phyloP scores from a whole-genome alignment of 2,329 filamentous ascomycete genomes.

The Alternaria arbusti region DNA sequence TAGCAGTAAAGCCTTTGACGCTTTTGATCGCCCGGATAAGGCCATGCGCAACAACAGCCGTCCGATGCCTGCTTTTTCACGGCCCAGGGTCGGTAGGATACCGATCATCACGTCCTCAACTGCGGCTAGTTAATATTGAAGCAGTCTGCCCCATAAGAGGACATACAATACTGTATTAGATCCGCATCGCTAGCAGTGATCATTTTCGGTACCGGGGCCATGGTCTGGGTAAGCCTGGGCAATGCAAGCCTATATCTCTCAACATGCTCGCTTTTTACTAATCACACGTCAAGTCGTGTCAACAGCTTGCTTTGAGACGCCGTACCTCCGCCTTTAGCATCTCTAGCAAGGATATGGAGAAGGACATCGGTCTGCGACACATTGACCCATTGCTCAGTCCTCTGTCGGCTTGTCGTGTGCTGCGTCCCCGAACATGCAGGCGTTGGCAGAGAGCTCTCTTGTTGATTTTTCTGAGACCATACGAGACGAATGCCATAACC shows the following conservation, averaged over 20 bases:
- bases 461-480: conserved; percentile 3
- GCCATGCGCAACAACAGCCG: background rate
- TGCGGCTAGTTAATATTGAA: background rate
- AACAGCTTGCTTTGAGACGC: background rate
- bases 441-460: background rate
- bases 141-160: background rate
- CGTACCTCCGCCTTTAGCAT: background rate
- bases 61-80: background rate
- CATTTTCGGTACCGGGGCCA: background rate
- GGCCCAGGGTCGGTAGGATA: background rate
- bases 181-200: background rate
- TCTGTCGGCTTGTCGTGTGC: background rate
- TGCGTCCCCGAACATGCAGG: background rate
- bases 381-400: conserved; percentile 6
- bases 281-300: background rate
- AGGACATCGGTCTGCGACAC: conserved; percentile 7
- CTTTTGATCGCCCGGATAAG: background rate
- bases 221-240: background rate
- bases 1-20: background rate
- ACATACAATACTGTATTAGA: background rate
- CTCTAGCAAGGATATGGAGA: conserved; percentile 9
- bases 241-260: background rate
- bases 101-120: background rate
- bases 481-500: conserved; percentile 20
- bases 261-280: background rate